Evolutionary conservation across 2,329 filamentous ascomycete species (phyloP).

Genomic region (Microsporum canis): DNA sequence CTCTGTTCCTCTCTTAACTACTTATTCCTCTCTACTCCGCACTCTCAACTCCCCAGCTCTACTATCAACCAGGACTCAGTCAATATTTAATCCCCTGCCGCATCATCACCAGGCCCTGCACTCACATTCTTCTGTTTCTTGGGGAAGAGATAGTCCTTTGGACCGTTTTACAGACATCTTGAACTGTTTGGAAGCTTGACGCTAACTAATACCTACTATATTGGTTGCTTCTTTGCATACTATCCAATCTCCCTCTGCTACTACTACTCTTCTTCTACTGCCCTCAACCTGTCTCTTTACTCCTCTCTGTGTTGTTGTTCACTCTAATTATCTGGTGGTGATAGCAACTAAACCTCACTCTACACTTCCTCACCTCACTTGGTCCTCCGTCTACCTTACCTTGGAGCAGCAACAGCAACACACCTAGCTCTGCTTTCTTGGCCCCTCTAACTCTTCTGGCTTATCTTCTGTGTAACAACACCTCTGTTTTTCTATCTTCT

Average conservation of each 20-base stretch:
- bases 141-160: no score
- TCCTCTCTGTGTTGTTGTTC: background rate
- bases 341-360: background rate
- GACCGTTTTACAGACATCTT: background rate
- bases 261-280: background rate
- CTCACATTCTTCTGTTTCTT: no score
- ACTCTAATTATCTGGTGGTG: background rate
- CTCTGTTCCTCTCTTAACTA: no score
- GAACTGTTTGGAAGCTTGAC: background rate
- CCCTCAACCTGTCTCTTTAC: background rate
- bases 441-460: background rate
- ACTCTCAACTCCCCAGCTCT: no score
- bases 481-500: background rate
- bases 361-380: background rate
- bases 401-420: background rate
- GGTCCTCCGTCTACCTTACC: background rate
- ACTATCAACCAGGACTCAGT: no score
- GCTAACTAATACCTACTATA: background rate
- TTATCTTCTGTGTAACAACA: conserved; percentile 2
- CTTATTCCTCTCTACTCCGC: no score
- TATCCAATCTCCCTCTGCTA: background rate
- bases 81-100: no score
- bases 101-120: no score
- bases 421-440: background rate
- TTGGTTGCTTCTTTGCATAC: background rate